Evolutionary conservation across 192 early-diverging fungal genomes (phyloP), one percentile per base, ranked within the genome.

Genomic region (Coemansia biformis): DNA sequence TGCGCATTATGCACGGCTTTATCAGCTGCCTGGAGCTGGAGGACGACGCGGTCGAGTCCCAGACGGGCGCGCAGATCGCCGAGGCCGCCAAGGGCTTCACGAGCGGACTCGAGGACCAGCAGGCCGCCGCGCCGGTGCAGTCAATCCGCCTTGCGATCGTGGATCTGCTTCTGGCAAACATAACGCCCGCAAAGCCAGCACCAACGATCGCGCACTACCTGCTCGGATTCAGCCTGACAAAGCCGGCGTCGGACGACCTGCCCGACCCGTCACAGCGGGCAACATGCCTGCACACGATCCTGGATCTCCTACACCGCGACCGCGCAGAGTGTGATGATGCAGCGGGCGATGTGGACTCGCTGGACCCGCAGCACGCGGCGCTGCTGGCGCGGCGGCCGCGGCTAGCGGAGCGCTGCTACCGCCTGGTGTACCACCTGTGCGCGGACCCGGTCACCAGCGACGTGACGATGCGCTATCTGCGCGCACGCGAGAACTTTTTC

Each of bases 191-290:
- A 6, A 69, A 73, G 45, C 68, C 78, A 5, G 69, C 79, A 12
- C 87, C 91, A 0, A 89, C 83, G 0, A 70, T 97, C 37, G 81
- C 92, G 13, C 93, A 97, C 62, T 96, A 87, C 43, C 68, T 99
- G 38, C 76, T 99, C 3, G 96, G 96, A 2, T 94, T 84, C 48
- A 71, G 86, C 53, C 48, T 80, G 17, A 49, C 57, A 9, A 68
- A 74, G 36, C 52, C 71, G 0, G 59, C 64, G 9, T 30, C 70
- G 1, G 66, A 63, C 18, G 70, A 68, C 31, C 48, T 75, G 47
- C 66, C 72, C 0, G 61, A 67, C 14, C 48, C 66, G 7, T 47
- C 59, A 8, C 59, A 75, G 66, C 72, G 72, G 21, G 56, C 61
- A 5, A 75, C 79, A 1, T 79, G 80, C 24, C 66, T 90, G 21